Percentiles rank a stretch among this genome's conserved stretches.
Conservation (phyloP, 1,284 basidiomycete genomes). For the Boletus nobilissimus region DNA sequence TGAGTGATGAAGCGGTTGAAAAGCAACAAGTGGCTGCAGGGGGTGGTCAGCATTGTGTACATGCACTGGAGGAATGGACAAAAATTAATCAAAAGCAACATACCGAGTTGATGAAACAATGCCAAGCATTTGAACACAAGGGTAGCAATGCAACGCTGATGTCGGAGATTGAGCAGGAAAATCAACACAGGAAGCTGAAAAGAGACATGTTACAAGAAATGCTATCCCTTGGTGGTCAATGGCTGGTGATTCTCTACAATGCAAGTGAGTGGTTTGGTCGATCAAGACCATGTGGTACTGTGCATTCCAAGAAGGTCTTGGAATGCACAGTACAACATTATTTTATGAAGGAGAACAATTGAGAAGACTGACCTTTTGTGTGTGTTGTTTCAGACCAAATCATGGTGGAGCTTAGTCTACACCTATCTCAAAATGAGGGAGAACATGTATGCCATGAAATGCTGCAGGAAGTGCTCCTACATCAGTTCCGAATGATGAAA, state of each 20-base stretch:
- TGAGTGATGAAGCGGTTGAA: accelerated
- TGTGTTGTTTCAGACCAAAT: too few relatives aligned
- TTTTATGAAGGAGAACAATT: too few relatives aligned
- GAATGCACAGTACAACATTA: too few relatives aligned
- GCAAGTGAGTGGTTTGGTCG: neutral
- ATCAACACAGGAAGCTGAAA: neutral
- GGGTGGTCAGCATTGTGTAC: neutral
- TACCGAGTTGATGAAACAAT: neutral
- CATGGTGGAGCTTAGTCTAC: neutral
- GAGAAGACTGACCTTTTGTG: too few relatives aligned
- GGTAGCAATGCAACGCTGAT: neutral
- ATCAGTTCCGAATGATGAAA: too few relatives aligned
- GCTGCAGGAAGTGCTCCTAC: neutral
- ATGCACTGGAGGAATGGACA: neutral
- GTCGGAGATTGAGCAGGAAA: neutral
- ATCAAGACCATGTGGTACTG: too few relatives aligned
- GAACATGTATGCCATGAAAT: neutral
- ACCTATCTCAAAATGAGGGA: neutral
- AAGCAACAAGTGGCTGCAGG: neutral
- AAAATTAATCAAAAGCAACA: neutral
- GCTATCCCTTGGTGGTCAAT: neutral
- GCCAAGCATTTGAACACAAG: neutral
- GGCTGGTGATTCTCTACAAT: neutral
- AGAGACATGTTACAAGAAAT: neutral
- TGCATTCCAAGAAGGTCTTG: too few relatives aligned